These are phyloP conservation scores for Starmera dryadoides DNA, from an alignment of 805 yeast genomes.

Conservation along the genomic window DNA sequence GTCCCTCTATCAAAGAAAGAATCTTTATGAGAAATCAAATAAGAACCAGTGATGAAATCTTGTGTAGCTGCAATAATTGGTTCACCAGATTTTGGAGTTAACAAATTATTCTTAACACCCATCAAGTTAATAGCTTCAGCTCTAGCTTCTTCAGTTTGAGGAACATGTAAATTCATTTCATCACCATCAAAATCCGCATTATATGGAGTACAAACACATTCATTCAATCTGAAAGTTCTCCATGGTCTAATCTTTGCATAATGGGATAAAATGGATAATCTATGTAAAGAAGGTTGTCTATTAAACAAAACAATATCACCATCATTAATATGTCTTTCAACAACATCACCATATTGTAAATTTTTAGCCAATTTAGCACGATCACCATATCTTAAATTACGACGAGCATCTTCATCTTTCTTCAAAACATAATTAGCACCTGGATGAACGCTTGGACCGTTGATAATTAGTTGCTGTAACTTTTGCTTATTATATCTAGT, in stretches of 20 bases:
- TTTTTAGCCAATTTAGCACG: constrained; percentile 67
- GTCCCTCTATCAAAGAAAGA: constrained; percentile 85
- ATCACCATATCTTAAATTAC: constrained; percentile 88
- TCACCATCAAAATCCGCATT: constrained; percentile 99
- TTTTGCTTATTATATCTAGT: constrained; percentile 81
- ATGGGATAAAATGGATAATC: constrained; percentile 90
- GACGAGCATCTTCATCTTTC: constrained; percentile 75
- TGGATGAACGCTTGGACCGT: constrained; percentile 87
- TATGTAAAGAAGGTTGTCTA: constrained; percentile 95
- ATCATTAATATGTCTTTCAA: constrained; percentile 95
- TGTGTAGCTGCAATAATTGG: constrained; percentile 99
- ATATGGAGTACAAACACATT: constrained; percentile 98
- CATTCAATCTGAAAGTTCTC: constrained; percentile 95
- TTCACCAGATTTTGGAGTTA: constrained; percentile 97
- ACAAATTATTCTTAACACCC: constrained; percentile 94
- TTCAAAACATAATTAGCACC: constrained; percentile 92
- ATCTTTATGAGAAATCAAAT: constrained; percentile 86
- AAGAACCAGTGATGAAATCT: constrained; percentile 97
- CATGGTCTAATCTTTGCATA: constrained; percentile 95
- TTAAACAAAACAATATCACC: constrained; percentile 94
- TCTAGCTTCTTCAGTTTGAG: constrained; percentile 97
- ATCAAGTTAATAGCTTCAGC: constrained; percentile 97
- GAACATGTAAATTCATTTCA: constrained; percentile 98
- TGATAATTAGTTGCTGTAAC: constrained; percentile 62
- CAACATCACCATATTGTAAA: constrained; percentile 81